Evolutionary conservation across 169 alveolate species (phyloP).

Genomic region (Cyclospora cayetanensis): DNA sequence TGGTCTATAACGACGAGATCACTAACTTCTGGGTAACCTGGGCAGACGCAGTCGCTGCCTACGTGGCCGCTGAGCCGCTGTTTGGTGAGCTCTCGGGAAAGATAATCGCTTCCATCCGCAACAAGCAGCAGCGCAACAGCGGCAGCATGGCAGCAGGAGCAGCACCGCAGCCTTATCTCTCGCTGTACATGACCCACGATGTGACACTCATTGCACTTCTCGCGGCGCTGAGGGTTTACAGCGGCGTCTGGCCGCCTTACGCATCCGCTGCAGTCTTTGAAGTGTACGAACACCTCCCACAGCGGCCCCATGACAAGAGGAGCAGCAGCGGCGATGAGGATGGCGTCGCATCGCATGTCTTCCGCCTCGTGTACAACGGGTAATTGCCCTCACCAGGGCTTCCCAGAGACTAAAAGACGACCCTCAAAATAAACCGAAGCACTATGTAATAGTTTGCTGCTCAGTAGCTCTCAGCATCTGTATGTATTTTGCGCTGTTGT

Average conservation of each 20-base stretch:
- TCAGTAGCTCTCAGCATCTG: background rate
- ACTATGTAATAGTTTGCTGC: too few species aligned
- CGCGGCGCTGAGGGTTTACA: slow-evolving; percentile 42
- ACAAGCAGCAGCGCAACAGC: slow-evolving; percentile 19
- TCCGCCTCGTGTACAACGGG: slow-evolving; percentile 46
- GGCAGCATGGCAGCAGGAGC: background rate
- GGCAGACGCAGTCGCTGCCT: slow-evolving; percentile 44
- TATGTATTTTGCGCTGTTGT: background rate
- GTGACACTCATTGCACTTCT: slow-evolving; percentile 31
- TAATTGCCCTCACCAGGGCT: too few species aligned
- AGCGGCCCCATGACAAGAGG: slow-evolving; percentile 5
- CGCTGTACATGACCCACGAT: slow-evolving; percentile 52
- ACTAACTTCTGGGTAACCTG: slow-evolving; percentile 30
- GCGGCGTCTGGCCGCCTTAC: slow-evolving; percentile 49
- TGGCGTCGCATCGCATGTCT: background rate
- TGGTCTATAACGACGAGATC: slow-evolving; percentile 16
- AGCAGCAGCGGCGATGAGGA: background rate
- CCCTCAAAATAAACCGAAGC: too few species aligned
- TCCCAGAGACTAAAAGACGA: too few species aligned
- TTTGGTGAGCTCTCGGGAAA: background rate
- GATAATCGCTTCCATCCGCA: background rate
- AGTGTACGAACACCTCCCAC: slow-evolving; percentile 51
- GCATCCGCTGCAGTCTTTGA: slow-evolving; percentile 36
- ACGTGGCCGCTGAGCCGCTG: slow-evolving; percentile 30
- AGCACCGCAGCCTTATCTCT: background rate